Conservation (phyloP, 2,329 filamentous ascomycete species). For the Xylariaceae sp. region DNA sequence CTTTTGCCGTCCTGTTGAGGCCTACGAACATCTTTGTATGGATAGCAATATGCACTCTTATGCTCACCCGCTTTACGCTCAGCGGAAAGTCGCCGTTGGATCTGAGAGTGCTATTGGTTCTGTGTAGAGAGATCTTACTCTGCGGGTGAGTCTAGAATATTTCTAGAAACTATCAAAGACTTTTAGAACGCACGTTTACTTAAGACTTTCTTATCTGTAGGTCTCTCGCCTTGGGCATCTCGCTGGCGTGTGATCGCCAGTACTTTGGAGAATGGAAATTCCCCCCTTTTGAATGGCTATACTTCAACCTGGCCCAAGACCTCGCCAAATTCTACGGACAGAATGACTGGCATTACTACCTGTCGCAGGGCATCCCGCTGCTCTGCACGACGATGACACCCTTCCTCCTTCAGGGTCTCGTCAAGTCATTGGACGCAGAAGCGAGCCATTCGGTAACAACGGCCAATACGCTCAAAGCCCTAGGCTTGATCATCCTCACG, state of each 20-base stretch:
- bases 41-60: conserved; percentile 58
- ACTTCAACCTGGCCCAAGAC: conserved; percentile 85
- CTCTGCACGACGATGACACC: conserved; percentile 79
- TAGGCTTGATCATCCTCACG: conserved; percentile 54
- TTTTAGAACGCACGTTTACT: no score
- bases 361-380: conserved; percentile 82
- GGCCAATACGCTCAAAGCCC: conserved; percentile 44
- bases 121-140: conserved; percentile 59
- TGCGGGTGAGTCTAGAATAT: conserved; percentile 45
- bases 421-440: conserved; percentile 40
- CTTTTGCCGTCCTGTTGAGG: conserved; percentile 75
- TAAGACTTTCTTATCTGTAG: conserved; percentile 20
- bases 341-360: conserved; percentile 89
- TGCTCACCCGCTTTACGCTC: conserved; percentile 40
- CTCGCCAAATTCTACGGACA: conserved; percentile 88
- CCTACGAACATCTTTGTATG: conserved; percentile 89
- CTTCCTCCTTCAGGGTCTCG: conserved; percentile 64
- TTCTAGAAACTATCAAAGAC: neutral
- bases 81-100: conserved; percentile 39
- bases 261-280: conserved; percentile 88
- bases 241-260: conserved; percentile 62
- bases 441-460: conserved; percentile 33
- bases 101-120: conserved; percentile 41
- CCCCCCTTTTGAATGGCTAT: conserved; percentile 77
- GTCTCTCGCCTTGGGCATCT: conserved; percentile 56